A percentile compares a stretch with the other conserved stretches of the same genome.
Evolutionary conservation across 345 rosid genomes (phyloP).

Genomic region (Euclidium syriacum): DNA sequence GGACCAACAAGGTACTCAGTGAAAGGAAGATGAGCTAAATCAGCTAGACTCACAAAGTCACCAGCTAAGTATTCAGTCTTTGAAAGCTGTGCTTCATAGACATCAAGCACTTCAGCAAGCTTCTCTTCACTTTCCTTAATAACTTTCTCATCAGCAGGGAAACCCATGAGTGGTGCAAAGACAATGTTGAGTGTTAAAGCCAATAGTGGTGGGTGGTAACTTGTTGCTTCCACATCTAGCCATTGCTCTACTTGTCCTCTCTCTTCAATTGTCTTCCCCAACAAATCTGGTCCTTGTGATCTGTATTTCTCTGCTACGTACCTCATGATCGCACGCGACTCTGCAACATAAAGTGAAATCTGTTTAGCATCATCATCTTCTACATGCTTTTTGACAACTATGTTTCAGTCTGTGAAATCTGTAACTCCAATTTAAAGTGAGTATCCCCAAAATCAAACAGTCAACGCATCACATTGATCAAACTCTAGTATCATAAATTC

Average conservation of each 20-base stretch:
- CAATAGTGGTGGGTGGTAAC: constrained; percentile 45
- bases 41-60: constrained; percentile 60
- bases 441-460: too few species aligned
- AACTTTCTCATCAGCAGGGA: constrained; percentile 35
- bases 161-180: constrained; percentile 38
- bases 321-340: constrained; percentile 65
- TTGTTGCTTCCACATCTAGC: constrained; percentile 59
- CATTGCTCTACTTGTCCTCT: constrained; percentile 60
- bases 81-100: constrained; percentile 57
- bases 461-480: too few species aligned
- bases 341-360: constrained; percentile 23
- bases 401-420: neutral
- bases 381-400: too few species aligned
- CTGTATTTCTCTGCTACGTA: constrained; percentile 59
- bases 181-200: constrained; percentile 37
- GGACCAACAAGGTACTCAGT: constrained; percentile 47
- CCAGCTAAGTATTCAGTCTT: constrained; percentile 57
- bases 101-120: constrained; percentile 47
- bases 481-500: too few species aligned
- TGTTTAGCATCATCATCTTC: neutral
- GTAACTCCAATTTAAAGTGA: neutral
- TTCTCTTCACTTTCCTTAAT: constrained; percentile 59
- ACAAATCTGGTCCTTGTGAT: constrained; percentile 31
- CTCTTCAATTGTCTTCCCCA: constrained; percentile 30
- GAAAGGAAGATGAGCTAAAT: constrained; percentile 54